Base-by-base conservation (phyloP, 2,329 filamentous ascomycete genomes). In the Aspergillus udagawae region DNA sequence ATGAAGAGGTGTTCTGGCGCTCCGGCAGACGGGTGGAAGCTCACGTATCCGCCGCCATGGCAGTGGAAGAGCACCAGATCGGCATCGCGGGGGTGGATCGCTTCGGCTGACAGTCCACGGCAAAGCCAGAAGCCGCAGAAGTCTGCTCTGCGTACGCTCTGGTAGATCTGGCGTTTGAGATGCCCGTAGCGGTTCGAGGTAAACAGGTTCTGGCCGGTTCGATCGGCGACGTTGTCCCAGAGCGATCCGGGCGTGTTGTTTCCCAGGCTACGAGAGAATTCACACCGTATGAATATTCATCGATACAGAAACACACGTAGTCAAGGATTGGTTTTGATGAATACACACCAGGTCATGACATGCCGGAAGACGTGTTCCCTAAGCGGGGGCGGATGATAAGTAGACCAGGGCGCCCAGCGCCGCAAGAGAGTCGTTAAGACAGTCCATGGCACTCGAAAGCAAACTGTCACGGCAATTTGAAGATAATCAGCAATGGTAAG, bases 1-100 rank as follows among this genome's bases (percentile, higher is more conserved):
- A 63, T 42, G 20, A 63, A 63, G 12, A 60, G 48, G 27, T 61
- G 55, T 25, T 62, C 63, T 0, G 63, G 62, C 10, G 62, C 60
- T 2, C 56, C 55, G 28, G 51, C 62, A 5, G 52, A 51, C 1
- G 63, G 59, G 52, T 63, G 63, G 23, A 60, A 62, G 3, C 54
- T 38, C 8, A 60, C 59, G 25, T 65, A 66, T 4, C 64, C 63
- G 21, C 64, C 63, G 4, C 64, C 64, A 29, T 65, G 64, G n/a
- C 59, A 60, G 48, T 64, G 63, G 25, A 63, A 53, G 51, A 65
- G 55, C 1, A 65, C 62, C 7, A 63, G 12, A 10, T 61, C 59
- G 12, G 59, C 61, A 21, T 58, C 25, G 25, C 50, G 53, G 14
- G 61, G 61, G 17, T 51, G 27, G n/a, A 58, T 29, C 6, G 51